Evolutionary conservation across 257 asterid genomes (phyloP).

Genomic region (Rehmannia glutinosa): DNA sequence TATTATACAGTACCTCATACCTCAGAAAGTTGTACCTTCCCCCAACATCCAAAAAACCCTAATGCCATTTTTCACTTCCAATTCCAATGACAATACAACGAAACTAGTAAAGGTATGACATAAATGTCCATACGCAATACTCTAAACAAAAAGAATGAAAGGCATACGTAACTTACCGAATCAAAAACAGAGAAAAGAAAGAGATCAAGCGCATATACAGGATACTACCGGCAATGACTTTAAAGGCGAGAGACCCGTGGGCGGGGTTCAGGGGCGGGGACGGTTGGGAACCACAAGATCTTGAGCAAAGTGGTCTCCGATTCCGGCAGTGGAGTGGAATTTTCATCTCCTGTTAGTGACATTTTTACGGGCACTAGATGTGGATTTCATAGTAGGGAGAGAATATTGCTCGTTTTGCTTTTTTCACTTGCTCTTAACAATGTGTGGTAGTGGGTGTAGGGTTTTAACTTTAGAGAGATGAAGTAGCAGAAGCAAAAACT

Average conservation of each 20-base stretch:
- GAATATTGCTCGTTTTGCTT: slow-evolving; percentile 46
- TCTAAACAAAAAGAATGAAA: background rate
- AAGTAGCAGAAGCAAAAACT: too few relatives aligned
- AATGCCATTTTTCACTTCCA: too few relatives aligned
- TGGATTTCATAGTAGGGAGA: slow-evolving; percentile 67
- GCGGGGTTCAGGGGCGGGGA: slow-evolving; percentile 83
- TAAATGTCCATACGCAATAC: background rate
- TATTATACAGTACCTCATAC: background rate
- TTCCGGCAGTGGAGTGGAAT: slow-evolving; percentile 51
- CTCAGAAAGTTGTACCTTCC: slow-evolving; percentile 1
- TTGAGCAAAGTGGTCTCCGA: slow-evolving; percentile 42
- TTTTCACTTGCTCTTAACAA: background rate
- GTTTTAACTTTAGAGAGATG: too few relatives aligned
- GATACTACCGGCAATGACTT: slow-evolving; percentile 60
- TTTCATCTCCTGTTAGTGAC: slow-evolving; percentile 23
- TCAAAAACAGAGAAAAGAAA: background rate
- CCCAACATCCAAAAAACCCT: slow-evolving; percentile 9
- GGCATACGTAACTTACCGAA: background rate
- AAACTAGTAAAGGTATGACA: too few relatives aligned
- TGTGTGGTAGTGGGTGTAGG: slow-evolving; percentile 27
- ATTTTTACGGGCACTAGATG: slow-evolving; percentile 45
- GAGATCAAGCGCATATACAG: background rate
- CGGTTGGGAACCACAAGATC: slow-evolving; percentile 57
- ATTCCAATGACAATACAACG: too few relatives aligned
- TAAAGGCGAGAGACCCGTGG: slow-evolving; percentile 95